A percentile compares a stretch with the other conserved stretches of the same genome.
Conservation (phyloP, 352 stramenopile species). For the Pythium phragmitis region DNA sequence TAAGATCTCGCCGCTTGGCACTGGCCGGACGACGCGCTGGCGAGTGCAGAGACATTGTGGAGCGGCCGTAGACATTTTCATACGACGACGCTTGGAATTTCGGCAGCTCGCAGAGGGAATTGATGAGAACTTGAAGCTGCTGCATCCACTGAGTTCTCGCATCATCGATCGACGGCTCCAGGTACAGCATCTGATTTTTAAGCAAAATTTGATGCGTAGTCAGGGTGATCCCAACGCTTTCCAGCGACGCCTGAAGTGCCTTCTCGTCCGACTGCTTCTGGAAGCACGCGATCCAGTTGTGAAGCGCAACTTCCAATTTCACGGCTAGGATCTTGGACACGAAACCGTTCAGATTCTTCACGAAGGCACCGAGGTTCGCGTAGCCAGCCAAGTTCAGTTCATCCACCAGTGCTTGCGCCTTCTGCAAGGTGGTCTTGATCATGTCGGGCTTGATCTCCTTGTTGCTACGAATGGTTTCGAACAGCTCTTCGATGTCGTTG, state of each 20-base stretch:
- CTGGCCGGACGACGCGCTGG: conserved; percentile 55
- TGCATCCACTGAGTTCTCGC: conserved; percentile 87
- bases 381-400: conserved; percentile 95
- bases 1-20: conserved; percentile 51
- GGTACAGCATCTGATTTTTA: conserved; percentile 96
- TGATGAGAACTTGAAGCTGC: conserved; percentile 93
- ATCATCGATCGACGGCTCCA: conserved; percentile 94
- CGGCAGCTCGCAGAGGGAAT: conserved; percentile 92
- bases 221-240: conserved; percentile 42
- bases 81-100: conserved; percentile 88
- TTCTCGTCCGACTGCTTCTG: conserved; percentile 62
- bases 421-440: conserved; percentile 66
- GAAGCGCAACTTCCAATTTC: conserved; percentile 66
- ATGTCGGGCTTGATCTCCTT: conserved; percentile 55
- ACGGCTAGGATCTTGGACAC: conserved; percentile 83
- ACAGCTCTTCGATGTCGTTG: conserved; percentile 88
- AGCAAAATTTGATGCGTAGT: conserved; percentile 93
- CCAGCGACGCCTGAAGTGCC: conserved; percentile 40
- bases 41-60: conserved; percentile 54
- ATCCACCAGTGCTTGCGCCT: conserved; percentile 93
- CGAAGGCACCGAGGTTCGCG: conserved; percentile 91
- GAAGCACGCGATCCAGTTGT: conserved; percentile 76
- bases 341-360: conserved; percentile 89
- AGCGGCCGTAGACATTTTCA: conserved; percentile 84
- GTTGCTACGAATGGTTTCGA: conserved; percentile 72